Conservation (phyloP, 805 yeast genomes). For the Suhomyces sp. region DNA sequence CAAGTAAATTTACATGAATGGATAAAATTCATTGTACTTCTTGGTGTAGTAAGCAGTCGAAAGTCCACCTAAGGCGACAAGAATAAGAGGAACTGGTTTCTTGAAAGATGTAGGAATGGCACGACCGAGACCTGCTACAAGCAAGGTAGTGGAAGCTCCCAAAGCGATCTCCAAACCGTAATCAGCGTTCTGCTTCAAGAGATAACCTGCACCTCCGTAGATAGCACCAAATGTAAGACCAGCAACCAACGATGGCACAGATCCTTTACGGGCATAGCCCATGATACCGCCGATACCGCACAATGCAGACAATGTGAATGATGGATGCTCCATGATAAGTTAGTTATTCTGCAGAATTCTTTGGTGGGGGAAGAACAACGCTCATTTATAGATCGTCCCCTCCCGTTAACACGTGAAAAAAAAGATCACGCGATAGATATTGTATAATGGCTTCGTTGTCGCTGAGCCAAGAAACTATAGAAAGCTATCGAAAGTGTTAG, state of each 20-base stretch:
- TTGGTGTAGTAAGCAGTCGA: constrained; percentile 67
- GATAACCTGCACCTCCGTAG: constrained; percentile 71
- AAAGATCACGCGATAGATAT: background rate
- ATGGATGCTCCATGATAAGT: constrained; percentile 65
- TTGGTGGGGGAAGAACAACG: background rate
- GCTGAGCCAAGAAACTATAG: background rate
- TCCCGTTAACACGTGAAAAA: background rate
- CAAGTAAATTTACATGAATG: constrained; percentile 9
- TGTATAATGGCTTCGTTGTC: background rate
- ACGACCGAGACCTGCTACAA: constrained; percentile 72
- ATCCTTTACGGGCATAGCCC: constrained; percentile 66
- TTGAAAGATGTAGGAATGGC: constrained; percentile 55
- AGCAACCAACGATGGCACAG: constrained; percentile 76
- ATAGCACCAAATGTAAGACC: constrained; percentile 61
- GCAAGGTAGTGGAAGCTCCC: constrained; percentile 62
- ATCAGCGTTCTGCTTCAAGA: constrained; percentile 68
- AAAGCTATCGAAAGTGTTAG: background rate
- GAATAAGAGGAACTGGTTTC: constrained; percentile 72
- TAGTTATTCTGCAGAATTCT: background rate
- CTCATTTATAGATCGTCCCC: background rate
- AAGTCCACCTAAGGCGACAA: constrained; percentile 60
- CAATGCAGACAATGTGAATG: constrained; percentile 66
- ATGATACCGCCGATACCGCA: constrained; percentile 67
- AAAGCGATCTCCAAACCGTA: constrained; percentile 81
- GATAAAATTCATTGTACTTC: constrained; percentile 73